Evolutionary conservation across 805 yeast species (phyloP).

Genomic region (Zygoascus flipseniorum): DNA sequence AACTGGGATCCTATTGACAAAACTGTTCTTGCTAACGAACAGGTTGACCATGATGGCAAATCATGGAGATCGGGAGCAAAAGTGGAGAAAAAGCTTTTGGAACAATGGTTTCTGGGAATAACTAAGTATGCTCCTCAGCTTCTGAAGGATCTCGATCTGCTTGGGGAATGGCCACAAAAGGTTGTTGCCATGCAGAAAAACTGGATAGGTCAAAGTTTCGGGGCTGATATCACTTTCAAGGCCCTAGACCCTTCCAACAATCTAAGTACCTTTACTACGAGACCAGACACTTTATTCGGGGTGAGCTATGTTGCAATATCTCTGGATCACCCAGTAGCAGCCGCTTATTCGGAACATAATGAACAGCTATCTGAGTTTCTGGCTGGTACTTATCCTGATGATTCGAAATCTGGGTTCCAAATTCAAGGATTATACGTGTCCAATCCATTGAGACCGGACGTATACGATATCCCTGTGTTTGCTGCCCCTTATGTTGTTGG

Average conservation of each 20-base stretch:
- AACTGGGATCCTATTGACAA: conserved; percentile 98
- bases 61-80: conserved; percentile 97
- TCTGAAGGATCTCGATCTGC: conserved; percentile 49
- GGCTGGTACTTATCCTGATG: conserved; percentile 32
- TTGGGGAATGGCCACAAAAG: conserved; percentile 77
- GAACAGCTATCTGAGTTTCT: conserved; percentile 41
- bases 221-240: conserved; percentile 60
- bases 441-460: conserved; percentile 49
- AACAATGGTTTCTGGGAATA: conserved; percentile 92
- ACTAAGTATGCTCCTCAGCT: conserved; percentile 70
- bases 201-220: conserved; percentile 89
- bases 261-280: conserved; percentile 67
- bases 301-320: conserved; percentile 81
- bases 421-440: conserved; percentile 35
- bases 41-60: conserved; percentile 81
- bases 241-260: conserved; percentile 12
- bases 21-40: conserved; percentile 94
- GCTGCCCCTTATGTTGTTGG: conserved; percentile 87
- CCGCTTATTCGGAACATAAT: conserved; percentile 32
- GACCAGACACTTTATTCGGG: conserved; percentile 80
- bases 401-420: conserved; percentile 53
- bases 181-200: conserved; percentile 85
- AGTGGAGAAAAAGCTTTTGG: conserved; percentile 72
- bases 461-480: conserved; percentile 55
- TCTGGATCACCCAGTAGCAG: conserved; percentile 55